Conservation (phyloP, 2,329 filamentous ascomycete species). For the Ilyonectria destructans region DNA sequence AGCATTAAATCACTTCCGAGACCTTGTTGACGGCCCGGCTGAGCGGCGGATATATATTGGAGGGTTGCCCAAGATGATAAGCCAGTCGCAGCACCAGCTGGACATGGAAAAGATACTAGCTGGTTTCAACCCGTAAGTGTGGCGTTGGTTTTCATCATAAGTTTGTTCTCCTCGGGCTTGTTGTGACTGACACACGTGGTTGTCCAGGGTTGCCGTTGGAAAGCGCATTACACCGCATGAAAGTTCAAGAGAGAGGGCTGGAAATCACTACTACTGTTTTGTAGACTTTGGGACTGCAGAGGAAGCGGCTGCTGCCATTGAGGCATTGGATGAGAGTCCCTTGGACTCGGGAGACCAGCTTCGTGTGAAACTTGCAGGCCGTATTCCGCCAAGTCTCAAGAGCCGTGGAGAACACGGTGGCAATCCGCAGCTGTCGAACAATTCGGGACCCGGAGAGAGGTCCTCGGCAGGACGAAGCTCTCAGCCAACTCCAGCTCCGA, state of each 20-base stretch:
- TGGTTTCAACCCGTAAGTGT: conserved; percentile 56
- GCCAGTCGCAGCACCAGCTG: conserved; percentile 63
- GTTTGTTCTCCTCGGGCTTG: background rate
- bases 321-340: conserved; percentile 42
- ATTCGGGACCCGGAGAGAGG: background rate
- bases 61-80: conserved; percentile 65
- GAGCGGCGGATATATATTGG: conserved; percentile 66
- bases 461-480: background rate
- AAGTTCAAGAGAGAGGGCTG: conserved; percentile 66
- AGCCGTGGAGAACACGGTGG: background rate
- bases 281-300: conserved; percentile 73
- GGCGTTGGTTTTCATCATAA: background rate
- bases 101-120: conserved; percentile 65
- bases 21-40: background rate
- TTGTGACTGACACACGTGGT: background rate
- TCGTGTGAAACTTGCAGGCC: background rate
- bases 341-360: background rate
- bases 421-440: background rate
- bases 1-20: too few species aligned
- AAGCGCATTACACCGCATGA: conserved; percentile 73
- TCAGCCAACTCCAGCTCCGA: background rate
- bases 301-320: conserved; percentile 68
- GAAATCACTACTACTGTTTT: conserved; percentile 76
- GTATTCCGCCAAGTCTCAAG: background rate
- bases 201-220: conserved; percentile 53